Evolutionary conservation across 75 land plant genomes (phyloP), one percentile per base, ranked within the genome.

Genomic region (Sequoiadendron giganteum): DNA sequence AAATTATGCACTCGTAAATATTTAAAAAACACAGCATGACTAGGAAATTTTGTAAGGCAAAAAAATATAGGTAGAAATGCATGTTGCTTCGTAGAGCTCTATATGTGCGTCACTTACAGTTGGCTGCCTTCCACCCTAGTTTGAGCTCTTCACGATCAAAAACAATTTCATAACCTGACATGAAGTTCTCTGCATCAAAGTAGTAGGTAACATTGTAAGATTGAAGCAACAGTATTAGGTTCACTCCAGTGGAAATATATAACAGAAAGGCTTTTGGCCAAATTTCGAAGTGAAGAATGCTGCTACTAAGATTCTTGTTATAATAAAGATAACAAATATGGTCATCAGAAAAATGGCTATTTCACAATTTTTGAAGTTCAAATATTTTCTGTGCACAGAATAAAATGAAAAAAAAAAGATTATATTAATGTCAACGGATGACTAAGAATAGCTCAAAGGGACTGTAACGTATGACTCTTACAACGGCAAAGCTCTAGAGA

Each of bases 101-200:
- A 81, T 28, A 45, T 42, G 49, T 45, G 30, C 43, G 30, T n/a
- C 34, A 91, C 92, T 84, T 89, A 91, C 93, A 92, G 76, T 91
- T 86, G 16, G 88, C 28, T 47, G 56, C 47, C 30, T 77, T 80
- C 92, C 92, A 92, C 47, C 93, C 93, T 43, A 92, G 73, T 79
- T 65, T 81, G 54, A 65, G 86, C 5, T 82, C 77, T 30, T 72
- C 90, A 16, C 93, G 92, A 65, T 92, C 75, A 82, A 91, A 92
- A 18, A 85, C 84, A 79, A 92, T 52, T 45, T 85, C 80, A 72
- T 92, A 91, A 76, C 92, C 92, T 75, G 87, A 58, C 93, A 92
- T 92, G 86, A 92, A 92, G 52, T 91, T 92, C 88, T 91, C 93
- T 92, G 93, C 90, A 82, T 82, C 84, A n/a, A 82, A 47, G 70